Evolutionary conservation across 257 asterid species (phyloP).

Genomic region (Jaltomata sinuosa): DNA sequence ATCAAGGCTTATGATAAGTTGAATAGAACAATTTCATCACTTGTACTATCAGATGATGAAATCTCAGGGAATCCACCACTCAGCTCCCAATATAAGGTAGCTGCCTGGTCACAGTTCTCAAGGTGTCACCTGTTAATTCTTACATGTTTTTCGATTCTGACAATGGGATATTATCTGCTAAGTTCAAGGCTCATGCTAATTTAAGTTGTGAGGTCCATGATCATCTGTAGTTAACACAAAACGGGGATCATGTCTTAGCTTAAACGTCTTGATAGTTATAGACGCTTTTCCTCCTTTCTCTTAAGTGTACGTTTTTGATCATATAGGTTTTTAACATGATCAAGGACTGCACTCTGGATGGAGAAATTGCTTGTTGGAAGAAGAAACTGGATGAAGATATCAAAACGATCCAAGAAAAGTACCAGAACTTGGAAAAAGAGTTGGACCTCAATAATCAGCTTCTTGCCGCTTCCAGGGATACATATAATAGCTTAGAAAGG

Average conservation of each 20-base stretch:
- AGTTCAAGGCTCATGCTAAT: constrained; percentile 27
- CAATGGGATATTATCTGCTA: constrained; percentile 47
- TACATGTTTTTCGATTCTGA: constrained; percentile 41
- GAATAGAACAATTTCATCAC: constrained; percentile 43
- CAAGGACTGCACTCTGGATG: constrained; percentile 63
- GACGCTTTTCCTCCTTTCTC: background rate
- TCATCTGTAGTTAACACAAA: background rate
- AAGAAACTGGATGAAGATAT: constrained; percentile 50
- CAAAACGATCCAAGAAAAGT: constrained; percentile 33
- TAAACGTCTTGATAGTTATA: background rate
- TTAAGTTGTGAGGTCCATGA: constrained; percentile 13
- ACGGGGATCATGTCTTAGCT: background rate
- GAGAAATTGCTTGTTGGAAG: constrained; percentile 77
- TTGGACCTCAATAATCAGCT: constrained; percentile 31
- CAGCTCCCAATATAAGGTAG: constrained; percentile 71
- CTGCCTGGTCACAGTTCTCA: constrained; percentile 56
- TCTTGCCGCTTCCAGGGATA: constrained; percentile 47
- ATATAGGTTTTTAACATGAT: constrained; percentile 26
- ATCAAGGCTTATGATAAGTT: constrained; percentile 45
- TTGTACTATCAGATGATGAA: constrained; percentile 34
- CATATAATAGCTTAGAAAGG: constrained; percentile 52
- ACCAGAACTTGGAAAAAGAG: constrained; percentile 49
- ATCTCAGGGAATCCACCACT: constrained; percentile 9
- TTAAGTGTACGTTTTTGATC: no score
- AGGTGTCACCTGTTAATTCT: constrained; percentile 43